These are phyloP conservation scores for Lactifluus hygrophoroides DNA, from an alignment of 768 basidiomycete species.

Conservation along the genomic window DNA sequence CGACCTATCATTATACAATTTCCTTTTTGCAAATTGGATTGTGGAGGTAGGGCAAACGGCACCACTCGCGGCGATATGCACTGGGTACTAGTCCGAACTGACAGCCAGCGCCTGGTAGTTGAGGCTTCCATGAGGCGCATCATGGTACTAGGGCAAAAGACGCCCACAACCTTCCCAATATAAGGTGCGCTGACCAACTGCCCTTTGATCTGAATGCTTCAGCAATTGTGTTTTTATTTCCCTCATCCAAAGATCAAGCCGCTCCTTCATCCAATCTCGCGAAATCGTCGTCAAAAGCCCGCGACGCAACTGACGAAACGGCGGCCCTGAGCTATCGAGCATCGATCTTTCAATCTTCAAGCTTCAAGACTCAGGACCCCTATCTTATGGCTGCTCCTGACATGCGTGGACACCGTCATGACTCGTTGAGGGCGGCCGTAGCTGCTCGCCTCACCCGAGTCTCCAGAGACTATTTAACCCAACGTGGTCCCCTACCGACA, in stretches of 20 bases:
- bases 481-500: conserved; percentile 16
- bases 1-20: conserved; percentile 16
- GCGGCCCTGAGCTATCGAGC: background rate
- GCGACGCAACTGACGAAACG: background rate
- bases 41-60: background rate
- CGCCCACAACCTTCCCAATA: background rate
- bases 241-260: background rate
- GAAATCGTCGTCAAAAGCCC: background rate
- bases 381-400: conserved; percentile 24
- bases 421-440: conserved; percentile 21
- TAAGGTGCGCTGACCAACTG: background rate
- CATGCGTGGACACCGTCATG: conserved; percentile 26
- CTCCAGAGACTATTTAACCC: too few relatives aligned
- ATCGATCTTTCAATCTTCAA: background rate
- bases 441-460: conserved; percentile 23
- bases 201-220: background rate
- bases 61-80: background rate
- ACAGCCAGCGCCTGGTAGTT: background rate
- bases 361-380: background rate
- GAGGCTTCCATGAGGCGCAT: background rate
- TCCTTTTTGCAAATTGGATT: too few relatives aligned
- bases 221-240: background rate
- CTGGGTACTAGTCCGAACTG: background rate
- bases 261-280: background rate
- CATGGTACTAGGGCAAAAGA: background rate